Evolutionary conservation across 306 rosid genomes (phyloP), one percentile per base, ranked within the genome.

Genomic region (Corylus avellana): DNA sequence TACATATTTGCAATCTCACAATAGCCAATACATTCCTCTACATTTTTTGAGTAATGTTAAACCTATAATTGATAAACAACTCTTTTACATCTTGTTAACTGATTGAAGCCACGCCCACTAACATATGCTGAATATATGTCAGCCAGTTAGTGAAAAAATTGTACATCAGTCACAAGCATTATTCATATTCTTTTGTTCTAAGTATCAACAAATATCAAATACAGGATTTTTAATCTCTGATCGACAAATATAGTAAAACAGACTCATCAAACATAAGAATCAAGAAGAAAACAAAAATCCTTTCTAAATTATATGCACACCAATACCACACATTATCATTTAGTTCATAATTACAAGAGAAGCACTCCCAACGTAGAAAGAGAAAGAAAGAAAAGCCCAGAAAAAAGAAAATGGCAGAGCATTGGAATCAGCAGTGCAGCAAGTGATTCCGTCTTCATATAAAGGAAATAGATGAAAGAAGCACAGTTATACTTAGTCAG

Each of bases 401-500:
- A 50, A 1, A 17, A 22, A 14, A 48, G 10, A 16, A 18, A 14
- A 67, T 39, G 48, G 39, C 51, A 37, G 4, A 67, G 7, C 50
- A 67, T 17, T 39, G 42, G 48, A 39, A 39, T 39, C 51, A 39
- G 14, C 47, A 67, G 5, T 17, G 50, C 70, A 39, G 27, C 2
- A 39, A 9, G 16, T 18, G 29, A 67, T 42, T 67, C 71, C 3
- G 1, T 17, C 49, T 66, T 16, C 5, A 37, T 1, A 17, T 37
- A 7, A 14, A 64, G 48, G 1, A 66, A 63, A 49, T 27, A 35
- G 4, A 9, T 8, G 22, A 44, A 22, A 61, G 13, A 61, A 49
- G 53, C 47, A 22, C 51, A 35, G 35, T 32, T 63, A 70, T n/a
- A 46, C 76, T 79, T 83, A 77, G 9, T 20, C 32, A 63, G 83